These are phyloP conservation scores for Colletotrichum nymphaeae DNA, from an alignment of 2,329 filamentous ascomycete species.

Conservation along the genomic window DNA sequence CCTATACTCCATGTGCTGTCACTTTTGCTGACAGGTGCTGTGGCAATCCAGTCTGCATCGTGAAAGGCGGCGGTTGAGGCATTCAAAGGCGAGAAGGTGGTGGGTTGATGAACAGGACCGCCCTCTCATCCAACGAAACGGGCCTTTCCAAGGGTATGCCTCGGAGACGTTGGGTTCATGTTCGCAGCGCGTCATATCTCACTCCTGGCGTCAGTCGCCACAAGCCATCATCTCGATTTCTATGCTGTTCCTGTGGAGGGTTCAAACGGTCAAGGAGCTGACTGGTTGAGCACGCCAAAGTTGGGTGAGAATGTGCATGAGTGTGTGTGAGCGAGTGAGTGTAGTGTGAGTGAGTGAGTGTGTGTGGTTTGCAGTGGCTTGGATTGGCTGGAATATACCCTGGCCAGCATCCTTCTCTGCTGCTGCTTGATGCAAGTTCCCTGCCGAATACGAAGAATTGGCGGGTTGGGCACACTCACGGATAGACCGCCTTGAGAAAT, in stretches of 20 bases:
- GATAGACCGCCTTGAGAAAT: too few relatives aligned
- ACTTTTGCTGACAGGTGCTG: neutral
- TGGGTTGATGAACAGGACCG: neutral
- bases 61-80: neutral
- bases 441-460: constrained; percentile 35
- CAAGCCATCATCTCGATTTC: constrained; percentile 7
- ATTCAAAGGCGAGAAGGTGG: neutral
- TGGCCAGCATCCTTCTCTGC: neutral
- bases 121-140: neutral
- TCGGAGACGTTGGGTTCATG: neutral
- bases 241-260: neutral
- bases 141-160: neutral
- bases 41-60: neutral
- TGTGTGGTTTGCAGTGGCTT: constrained; percentile 2
- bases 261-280: constrained; percentile 11
- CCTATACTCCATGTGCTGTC: neutral
- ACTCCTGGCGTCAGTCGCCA: neutral
- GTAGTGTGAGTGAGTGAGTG: neutral
- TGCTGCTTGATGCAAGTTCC: constrained; percentile 23
- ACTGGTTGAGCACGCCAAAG: neutral
- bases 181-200: constrained; percentile 12
- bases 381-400: constrained; percentile 20
- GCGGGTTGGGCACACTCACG: neutral
- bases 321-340: neutral
- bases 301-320: neutral